Evolutionary conservation across 2,329 filamentous ascomycete genomes (phyloP).

Genomic region (Pseudocercospora vitis): DNA sequence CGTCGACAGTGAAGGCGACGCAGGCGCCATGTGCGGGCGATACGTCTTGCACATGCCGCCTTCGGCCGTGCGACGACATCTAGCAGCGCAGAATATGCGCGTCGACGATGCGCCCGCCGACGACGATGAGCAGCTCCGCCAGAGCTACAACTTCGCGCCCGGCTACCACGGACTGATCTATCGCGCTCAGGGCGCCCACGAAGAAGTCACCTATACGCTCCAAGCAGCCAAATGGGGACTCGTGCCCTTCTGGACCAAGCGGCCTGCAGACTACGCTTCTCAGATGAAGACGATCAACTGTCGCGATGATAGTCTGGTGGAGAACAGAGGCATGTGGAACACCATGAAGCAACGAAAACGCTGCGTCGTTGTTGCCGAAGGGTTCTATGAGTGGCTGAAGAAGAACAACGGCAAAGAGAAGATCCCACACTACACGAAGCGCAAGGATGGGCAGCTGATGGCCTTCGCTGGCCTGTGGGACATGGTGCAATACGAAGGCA

Average conservation of each 20-base stretch:
- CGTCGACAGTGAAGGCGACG: too few relatives aligned
- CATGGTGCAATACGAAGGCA: slow-evolving; percentile 73
- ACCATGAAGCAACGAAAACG: slow-evolving; percentile 87
- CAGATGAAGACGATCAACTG: slow-evolving; percentile 93
- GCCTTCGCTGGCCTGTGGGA: slow-evolving; percentile 93
- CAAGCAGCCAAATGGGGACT: slow-evolving; percentile 97
- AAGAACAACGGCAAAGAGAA: slow-evolving; percentile 74
- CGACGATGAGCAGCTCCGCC: slow-evolving; percentile 69
- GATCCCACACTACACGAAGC: slow-evolving; percentile 78
- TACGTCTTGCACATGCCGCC: slow-evolving; percentile 64
- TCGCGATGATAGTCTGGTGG: slow-evolving; percentile 78
- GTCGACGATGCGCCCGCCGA: slow-evolving; percentile 68
- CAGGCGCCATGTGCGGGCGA: slow-evolving; percentile 62
- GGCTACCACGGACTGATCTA: slow-evolving; percentile 84
- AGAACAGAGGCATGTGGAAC: slow-evolving; percentile 82
- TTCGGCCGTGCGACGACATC: slow-evolving; percentile 69
- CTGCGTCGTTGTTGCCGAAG: slow-evolving; percentile 83
- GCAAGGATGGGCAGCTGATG: slow-evolving; percentile 80
- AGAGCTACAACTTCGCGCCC: slow-evolving; percentile 91
- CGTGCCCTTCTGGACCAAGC: slow-evolving; percentile 89
- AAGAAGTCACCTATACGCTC: slow-evolving; percentile 70
- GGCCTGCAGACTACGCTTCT: slow-evolving; percentile 72
- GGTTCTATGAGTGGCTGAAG: slow-evolving; percentile 96
- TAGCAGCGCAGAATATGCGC: slow-evolving; percentile 72
- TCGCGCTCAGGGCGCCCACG: slow-evolving; percentile 65